phyloP scores from a whole-genome alignment of 2,329 filamentous ascomycete species.

The Colletotrichum tabaci region DNA sequence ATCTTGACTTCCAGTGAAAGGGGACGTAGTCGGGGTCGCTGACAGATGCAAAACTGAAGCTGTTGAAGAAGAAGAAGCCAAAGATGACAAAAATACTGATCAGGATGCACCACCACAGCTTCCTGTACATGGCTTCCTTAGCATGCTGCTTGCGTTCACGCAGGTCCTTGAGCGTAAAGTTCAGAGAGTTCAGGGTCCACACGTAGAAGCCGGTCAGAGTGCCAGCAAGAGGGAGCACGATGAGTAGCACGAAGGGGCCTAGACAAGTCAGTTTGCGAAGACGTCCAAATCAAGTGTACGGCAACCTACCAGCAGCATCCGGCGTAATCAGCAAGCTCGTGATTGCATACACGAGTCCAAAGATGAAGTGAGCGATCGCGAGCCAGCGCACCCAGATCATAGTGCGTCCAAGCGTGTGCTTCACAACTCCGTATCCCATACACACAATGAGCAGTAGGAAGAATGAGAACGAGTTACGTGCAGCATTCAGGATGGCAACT shows the following conservation, averaged over 20 bases:
- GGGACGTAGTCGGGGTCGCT: constrained; percentile 92
- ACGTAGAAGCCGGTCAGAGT: constrained; percentile 98
- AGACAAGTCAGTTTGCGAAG: constrained; percentile 25
- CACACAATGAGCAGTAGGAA: constrained; percentile 98
- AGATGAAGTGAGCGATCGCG: constrained; percentile 93
- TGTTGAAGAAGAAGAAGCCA: constrained; percentile 98
- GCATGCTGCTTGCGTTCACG: constrained; percentile 92
- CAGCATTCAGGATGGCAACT: constrained; percentile 94
- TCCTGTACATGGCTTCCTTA: constrained; percentile 97
- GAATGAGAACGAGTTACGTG: constrained; percentile 97
- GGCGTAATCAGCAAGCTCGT: constrained; percentile 91
- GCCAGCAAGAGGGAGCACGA: constrained; percentile 91
- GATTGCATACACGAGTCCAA: constrained; percentile 93
- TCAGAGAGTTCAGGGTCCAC: constrained; percentile 97
- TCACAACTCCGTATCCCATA: constrained; percentile 99
- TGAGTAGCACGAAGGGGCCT: constrained; percentile 91
- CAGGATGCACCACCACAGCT: constrained; percentile 98
- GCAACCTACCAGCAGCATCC: constrained; percentile 78
- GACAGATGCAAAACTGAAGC: constrained; percentile 90
- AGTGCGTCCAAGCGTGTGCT: constrained; percentile 89
- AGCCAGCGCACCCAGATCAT: constrained; percentile 96
- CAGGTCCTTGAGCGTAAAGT: constrained; percentile 96
- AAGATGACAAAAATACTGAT: constrained; percentile 95
- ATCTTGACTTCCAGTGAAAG: constrained; percentile 96
- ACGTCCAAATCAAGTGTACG: not conserved